Conservation (phyloP, 2,329 filamentous ascomycete genomes). For the Leptographium lundbergii region DNA sequence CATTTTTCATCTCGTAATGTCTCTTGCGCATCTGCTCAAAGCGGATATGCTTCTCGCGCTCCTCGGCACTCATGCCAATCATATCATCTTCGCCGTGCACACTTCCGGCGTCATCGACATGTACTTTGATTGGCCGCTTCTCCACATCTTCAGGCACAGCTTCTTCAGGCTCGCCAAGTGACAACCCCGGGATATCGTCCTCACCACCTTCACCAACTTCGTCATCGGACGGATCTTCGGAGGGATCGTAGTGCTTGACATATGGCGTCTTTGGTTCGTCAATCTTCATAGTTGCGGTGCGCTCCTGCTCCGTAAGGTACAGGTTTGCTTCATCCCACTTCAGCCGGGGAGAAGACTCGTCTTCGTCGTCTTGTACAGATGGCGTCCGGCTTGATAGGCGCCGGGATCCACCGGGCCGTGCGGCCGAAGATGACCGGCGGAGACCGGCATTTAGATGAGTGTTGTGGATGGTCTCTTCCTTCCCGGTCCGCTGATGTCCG, state of each 20-base stretch:
- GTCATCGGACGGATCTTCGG: conserved; percentile 74
- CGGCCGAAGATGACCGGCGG: conserved; percentile 67
- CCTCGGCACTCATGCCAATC: conserved; percentile 51
- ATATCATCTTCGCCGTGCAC: conserved; percentile 44
- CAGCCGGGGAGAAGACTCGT: conserved; percentile 57
- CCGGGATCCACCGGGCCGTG: conserved; percentile 53
- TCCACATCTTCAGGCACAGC: conserved; percentile 35
- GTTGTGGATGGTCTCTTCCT: conserved; percentile 87
- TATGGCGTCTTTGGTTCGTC: conserved; percentile 97
- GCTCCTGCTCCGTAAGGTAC: conserved; percentile 93
- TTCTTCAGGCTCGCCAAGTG: conserved; percentile 86
- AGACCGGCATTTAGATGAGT: conserved; percentile 89
- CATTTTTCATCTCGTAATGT: conserved; percentile 98
- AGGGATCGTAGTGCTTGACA: conserved; percentile 79
- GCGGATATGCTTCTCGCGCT: conserved; percentile 77
- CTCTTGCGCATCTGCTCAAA: conserved; percentile 89
- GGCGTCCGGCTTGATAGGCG: conserved; percentile 49
- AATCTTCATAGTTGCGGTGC: conserved; percentile 95
- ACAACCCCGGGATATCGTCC: conserved; percentile 83
- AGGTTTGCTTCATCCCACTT: conserved; percentile 99
- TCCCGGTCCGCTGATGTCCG: conserved; percentile 49
- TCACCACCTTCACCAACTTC: conserved; percentile 38
- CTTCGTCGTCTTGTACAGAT: conserved; percentile 29
- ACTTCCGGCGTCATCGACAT: conserved; percentile 49
- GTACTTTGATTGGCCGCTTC: conserved; percentile 56